Evolutionary conservation across 1,139 yeast species (phyloP).

Genomic region (Pichia sorboxylosa): DNA sequence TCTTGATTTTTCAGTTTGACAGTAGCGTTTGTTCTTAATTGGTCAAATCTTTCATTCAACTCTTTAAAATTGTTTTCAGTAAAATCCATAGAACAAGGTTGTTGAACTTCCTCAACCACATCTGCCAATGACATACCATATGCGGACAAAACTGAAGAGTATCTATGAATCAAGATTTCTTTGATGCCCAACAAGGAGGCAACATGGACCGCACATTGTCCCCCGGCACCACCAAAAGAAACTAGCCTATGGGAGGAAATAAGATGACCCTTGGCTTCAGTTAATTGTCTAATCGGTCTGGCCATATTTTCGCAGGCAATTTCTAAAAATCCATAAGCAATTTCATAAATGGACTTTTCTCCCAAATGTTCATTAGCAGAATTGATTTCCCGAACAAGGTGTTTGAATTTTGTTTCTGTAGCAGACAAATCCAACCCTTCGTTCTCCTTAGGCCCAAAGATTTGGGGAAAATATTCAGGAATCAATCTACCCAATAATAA

Average conservation of each 20-base stretch:
- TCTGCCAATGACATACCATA: conserved; percentile 47
- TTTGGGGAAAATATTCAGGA: conserved; percentile 45
- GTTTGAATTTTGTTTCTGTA: conserved; percentile 28
- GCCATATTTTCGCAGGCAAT: conserved; percentile 49
- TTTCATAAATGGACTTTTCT: conserved; percentile 31
- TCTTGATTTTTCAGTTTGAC: conserved; percentile 36
- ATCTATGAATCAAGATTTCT: conserved; percentile 37
- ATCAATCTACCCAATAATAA: conserved; percentile 40
- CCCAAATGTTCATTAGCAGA: conserved; percentile 20
- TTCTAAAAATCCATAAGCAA: conserved; percentile 41
- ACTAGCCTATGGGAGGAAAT: conserved; percentile 36
- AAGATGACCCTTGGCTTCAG: conserved; percentile 43
- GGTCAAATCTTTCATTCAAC: conserved; percentile 26
- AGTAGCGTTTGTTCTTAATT: conserved; percentile 25
- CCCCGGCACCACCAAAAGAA: conserved; percentile 49
- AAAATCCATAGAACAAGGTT: conserved; percentile 37
- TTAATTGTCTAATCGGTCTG: conserved; percentile 42
- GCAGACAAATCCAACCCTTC: conserved; percentile 35
- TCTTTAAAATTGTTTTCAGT: conserved; percentile 23
- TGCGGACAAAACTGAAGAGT: conserved; percentile 44
- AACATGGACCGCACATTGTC: conserved; percentile 44
- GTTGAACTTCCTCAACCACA: conserved; percentile 54
- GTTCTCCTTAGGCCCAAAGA: conserved; percentile 48
- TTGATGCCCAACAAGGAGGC: conserved; percentile 37
- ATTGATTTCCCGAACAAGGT: conserved; percentile 34